Percentiles rank a stretch among this genome's conserved stretches.
These are phyloP conservation scores for Backusella psychrophila DNA, from an alignment of 192 early-diverging fungal genomes.

Conservation along the genomic window DNA sequence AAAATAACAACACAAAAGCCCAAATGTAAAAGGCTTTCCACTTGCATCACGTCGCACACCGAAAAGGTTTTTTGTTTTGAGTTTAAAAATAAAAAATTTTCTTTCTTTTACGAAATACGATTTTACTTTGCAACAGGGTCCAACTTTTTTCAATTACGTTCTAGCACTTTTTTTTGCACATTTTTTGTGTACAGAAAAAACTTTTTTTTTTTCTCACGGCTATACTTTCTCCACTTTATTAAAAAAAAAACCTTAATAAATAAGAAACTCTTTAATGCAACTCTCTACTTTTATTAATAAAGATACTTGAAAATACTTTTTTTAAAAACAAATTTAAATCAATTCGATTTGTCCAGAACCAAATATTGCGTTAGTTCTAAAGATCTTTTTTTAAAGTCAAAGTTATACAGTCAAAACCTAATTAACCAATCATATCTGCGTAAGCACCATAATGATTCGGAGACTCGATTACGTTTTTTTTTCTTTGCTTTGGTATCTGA, in stretches of 20 bases:
- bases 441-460: neutral
- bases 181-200: neutral
- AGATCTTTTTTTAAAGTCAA: slow-evolving; percentile 4
- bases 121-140: neutral
- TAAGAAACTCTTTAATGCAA: neutral
- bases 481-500: neutral
- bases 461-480: neutral
- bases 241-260: neutral
- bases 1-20: neutral
- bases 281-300: neutral
- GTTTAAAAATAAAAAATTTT: neutral
- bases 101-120: neutral
- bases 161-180: neutral
- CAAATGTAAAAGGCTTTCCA: neutral
- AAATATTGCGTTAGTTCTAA: neutral
- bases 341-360: neutral
- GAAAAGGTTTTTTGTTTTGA: neutral
- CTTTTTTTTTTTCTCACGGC: neutral
- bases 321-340: neutral
- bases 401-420: neutral
- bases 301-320: neutral
- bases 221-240: neutral
- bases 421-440: neutral
- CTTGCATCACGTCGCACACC: neutral
- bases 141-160: neutral